Evolutionary conservation across 306 rosid genomes (phyloP).

Genomic region (Acacia melanoxylon): DNA sequence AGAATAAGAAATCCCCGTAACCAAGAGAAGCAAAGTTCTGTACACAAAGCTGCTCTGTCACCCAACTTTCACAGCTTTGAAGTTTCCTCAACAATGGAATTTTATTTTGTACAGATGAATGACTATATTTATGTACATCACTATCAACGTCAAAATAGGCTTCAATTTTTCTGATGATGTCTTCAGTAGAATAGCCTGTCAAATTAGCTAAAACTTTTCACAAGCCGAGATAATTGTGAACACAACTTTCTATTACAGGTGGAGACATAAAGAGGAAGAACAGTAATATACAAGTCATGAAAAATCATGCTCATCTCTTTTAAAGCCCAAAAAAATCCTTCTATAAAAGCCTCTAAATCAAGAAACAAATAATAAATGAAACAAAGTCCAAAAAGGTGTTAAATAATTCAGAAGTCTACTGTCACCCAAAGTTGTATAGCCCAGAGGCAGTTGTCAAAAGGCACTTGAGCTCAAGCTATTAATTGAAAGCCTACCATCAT

Average conservation of each 20-base stretch:
- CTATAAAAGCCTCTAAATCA: background rate
- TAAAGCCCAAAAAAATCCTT: constrained; percentile 4
- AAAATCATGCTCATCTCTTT: background rate
- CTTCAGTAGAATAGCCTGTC: constrained; percentile 65
- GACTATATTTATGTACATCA: constrained; percentile 34
- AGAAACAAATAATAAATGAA: too few relatives aligned
- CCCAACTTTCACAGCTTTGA: constrained; percentile 69
- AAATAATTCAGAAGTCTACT: background rate
- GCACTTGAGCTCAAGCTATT: background rate
- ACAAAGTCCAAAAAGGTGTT: background rate
- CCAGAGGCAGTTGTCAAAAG: background rate
- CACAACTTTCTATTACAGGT: constrained; percentile 8
- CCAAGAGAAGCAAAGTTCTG: constrained; percentile 75
- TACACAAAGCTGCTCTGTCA: constrained; percentile 64
- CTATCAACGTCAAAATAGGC: constrained; percentile 53
- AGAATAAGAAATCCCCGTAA: constrained; percentile 64
- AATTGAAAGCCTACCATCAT: background rate
- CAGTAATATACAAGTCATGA: background rate
- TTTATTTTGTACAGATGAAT: constrained; percentile 38
- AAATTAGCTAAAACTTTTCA: constrained; percentile 19
- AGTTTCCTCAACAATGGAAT: constrained; percentile 59
- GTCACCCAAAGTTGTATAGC: too few relatives aligned
- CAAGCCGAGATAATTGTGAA: constrained; percentile 23
- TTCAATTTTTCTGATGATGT: constrained; percentile 58
- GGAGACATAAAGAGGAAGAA: background rate